phyloP scores from a whole-genome alignment of 768 basidiomycete genomes.

The Epithele typhae region DNA sequence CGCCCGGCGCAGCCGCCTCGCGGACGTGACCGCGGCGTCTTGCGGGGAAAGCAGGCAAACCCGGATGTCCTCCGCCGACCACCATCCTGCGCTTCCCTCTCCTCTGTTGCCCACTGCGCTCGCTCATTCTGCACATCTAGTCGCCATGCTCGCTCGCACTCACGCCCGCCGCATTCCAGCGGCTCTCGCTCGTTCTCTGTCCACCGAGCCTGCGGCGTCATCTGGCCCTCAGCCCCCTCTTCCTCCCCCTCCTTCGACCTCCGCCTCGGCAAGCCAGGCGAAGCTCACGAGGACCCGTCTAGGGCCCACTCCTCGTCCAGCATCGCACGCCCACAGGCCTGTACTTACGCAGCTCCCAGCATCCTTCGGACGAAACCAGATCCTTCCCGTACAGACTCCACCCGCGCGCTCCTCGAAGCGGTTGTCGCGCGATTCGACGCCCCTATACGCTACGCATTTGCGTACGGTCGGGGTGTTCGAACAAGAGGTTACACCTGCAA shows the following conservation, averaged over 20 bases:
- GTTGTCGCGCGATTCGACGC: constrained; percentile 81
- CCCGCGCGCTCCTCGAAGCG: constrained; percentile 72
- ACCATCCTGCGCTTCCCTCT: background rate
- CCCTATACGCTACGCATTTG: constrained; percentile 94
- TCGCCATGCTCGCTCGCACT: constrained; percentile 14
- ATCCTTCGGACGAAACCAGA: constrained; percentile 76
- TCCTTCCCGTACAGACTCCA: constrained; percentile 78
- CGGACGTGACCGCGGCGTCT: too few species aligned
- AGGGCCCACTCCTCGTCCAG: constrained; percentile 40
- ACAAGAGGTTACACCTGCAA: constrained; percentile 27
- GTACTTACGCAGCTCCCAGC: constrained; percentile 57
- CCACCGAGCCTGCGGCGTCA: constrained; percentile 23
- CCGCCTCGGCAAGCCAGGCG: constrained; percentile 27
- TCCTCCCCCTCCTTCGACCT: constrained; percentile 29
- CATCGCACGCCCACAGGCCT: constrained; percentile 21
- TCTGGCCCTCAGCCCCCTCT: constrained; percentile 24
- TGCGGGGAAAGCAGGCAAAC: background rate
- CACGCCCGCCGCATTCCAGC: constrained; percentile 16
- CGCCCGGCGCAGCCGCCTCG: too few species aligned
- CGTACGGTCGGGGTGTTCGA: constrained; percentile 89
- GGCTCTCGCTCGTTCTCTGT: constrained; percentile 21
- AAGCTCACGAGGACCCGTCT: constrained; percentile 34
- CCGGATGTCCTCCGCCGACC: background rate
- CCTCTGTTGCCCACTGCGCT: background rate
- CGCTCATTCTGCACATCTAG: background rate